Percentiles rank a stretch among this genome's conserved stretches.
These are phyloP conservation scores for Citeromyces hawaiiensis DNA, from an alignment of 1,139 yeast species.

Conservation along the genomic window DNA sequence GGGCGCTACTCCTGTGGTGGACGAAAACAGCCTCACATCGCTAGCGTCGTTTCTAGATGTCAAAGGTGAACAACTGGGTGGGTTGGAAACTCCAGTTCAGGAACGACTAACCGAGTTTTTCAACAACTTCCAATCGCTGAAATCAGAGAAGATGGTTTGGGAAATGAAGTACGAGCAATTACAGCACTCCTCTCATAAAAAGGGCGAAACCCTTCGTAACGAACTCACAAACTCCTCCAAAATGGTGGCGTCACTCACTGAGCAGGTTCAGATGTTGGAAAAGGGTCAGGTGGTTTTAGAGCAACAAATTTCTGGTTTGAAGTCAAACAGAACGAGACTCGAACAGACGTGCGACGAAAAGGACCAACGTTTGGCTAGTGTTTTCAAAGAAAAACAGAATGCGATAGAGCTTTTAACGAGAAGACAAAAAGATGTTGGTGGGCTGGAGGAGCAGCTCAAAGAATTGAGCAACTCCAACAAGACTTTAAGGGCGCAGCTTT, in stretches of 20 bases:
- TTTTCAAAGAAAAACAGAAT: slow-evolving; percentile 21
- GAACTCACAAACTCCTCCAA: slow-evolving; percentile 17
- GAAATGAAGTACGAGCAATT: slow-evolving; percentile 43
- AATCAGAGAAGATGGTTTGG: slow-evolving; percentile 35
- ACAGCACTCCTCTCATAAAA: slow-evolving; percentile 23
- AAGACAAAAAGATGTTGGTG: slow-evolving; percentile 31
- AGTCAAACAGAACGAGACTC: neutral
- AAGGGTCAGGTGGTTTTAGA: slow-evolving; percentile 9
- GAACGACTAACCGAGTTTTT: slow-evolving; percentile 28
- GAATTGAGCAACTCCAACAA: slow-evolving; percentile 25
- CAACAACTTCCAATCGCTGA: slow-evolving; percentile 31
- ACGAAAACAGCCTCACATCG: neutral
- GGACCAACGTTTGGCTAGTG: neutral
- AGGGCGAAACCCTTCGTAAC: slow-evolving; percentile 18
- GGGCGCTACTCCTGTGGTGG: too few relatives aligned
- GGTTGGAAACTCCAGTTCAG: slow-evolving; percentile 15
- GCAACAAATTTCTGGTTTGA: slow-evolving; percentile 8
- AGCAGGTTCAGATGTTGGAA: slow-evolving; percentile 12
- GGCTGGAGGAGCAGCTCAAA: slow-evolving; percentile 39
- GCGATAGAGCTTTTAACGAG: slow-evolving; percentile 26
- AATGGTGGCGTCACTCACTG: slow-evolving; percentile 17
- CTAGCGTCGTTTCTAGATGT: slow-evolving; percentile 23
- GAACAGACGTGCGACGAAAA: neutral
- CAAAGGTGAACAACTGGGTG: slow-evolving; percentile 13
- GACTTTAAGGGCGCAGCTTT: slow-evolving; percentile 5